phyloP scores from a whole-genome alignment of 2,329 filamentous ascomycete genomes.

The Aspergillus sp. region DNA sequence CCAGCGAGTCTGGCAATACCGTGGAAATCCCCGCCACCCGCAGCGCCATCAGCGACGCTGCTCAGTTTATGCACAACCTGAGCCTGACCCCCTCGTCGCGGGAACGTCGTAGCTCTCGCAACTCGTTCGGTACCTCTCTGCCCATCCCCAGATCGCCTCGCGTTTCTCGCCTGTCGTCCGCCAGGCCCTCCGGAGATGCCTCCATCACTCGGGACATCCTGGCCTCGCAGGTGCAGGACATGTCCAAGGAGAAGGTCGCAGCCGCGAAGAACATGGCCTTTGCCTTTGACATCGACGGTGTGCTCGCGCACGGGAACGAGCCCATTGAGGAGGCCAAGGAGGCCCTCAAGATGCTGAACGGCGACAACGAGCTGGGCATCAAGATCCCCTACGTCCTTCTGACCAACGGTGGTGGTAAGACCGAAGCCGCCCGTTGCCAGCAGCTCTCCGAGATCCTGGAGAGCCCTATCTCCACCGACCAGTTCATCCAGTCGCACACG shows the following conservation, averaged over 20 bases:
- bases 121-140: conserved; percentile 72
- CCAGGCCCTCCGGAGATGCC: conserved; percentile 52
- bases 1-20: conserved; percentile 50
- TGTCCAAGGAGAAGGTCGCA: conserved; percentile 64
- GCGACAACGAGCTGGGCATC: conserved; percentile 74
- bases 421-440: conserved; percentile 62
- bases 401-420: conserved; percentile 73
- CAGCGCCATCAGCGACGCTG: conserved; percentile 66
- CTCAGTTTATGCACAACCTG: conserved; percentile 71
- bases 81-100: conserved; percentile 66
- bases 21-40: conserved; percentile 70
- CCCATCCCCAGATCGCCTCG: conserved; percentile 72
- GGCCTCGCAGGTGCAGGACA: conserved; percentile 68
- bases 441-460: conserved; percentile 67
- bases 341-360: conserved; percentile 69
- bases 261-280: conserved; percentile 79
- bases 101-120: conserved; percentile 67
- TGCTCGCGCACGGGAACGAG: conserved; percentile 70
- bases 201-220: conserved; percentile 64
- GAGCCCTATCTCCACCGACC: conserved; percentile 65
- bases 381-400: conserved; percentile 75
- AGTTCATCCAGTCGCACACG: conserved; percentile 77
- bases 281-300: conserved; percentile 69
- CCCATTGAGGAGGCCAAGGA: conserved; percentile 67
- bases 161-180: conserved; percentile 65